Percentiles rank a stretch among this genome's conserved stretches.
These are phyloP conservation scores for Aschersonia sp. DNA, from an alignment of 2,329 filamentous ascomycete species.

Conservation along the genomic window DNA sequence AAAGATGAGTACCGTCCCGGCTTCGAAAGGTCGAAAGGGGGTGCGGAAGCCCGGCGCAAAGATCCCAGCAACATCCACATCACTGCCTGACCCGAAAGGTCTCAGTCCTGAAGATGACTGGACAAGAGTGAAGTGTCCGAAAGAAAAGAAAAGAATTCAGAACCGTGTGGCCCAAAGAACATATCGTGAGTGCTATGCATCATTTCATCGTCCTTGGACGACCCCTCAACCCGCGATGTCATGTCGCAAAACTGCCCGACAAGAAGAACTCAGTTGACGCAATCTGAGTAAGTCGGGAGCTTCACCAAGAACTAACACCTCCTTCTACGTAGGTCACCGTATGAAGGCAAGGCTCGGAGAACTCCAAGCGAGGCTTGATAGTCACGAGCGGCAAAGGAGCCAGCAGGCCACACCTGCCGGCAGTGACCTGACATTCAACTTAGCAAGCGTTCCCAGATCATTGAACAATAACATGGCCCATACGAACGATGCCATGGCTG, in stretches of 20 bases:
- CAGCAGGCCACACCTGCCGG: conserved; percentile 2
- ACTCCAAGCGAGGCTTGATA: conserved; percentile 15
- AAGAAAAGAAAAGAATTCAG: conserved; percentile 7
- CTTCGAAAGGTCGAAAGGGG: background rate
- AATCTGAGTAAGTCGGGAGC: background rate
- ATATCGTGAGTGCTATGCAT: conserved; percentile 13
- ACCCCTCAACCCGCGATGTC: background rate
- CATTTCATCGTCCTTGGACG: background rate
- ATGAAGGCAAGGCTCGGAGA: conserved; percentile 17
- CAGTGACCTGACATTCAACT: background rate
- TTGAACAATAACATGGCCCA: background rate
- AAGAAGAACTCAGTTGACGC: background rate
- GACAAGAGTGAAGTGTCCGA: conserved; percentile 5
- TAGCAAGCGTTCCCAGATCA: background rate
- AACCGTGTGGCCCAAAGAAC: conserved; percentile 7
- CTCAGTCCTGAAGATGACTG: conserved; percentile 6
- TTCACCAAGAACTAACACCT: background rate
- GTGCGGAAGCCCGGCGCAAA: background rate
- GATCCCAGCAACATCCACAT: background rate
- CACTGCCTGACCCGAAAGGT: conserved; percentile 2
- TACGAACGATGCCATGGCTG: background rate
- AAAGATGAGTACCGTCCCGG: background rate
- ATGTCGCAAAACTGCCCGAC: background rate
- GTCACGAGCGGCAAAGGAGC: conserved; percentile 9
- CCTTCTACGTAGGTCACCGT: conserved; percentile 11